Evolutionary conservation across 768 basidiomycete genomes (phyloP), one percentile per base, ranked within the genome.

Genomic region (Leccinum subgranulosum): DNA sequence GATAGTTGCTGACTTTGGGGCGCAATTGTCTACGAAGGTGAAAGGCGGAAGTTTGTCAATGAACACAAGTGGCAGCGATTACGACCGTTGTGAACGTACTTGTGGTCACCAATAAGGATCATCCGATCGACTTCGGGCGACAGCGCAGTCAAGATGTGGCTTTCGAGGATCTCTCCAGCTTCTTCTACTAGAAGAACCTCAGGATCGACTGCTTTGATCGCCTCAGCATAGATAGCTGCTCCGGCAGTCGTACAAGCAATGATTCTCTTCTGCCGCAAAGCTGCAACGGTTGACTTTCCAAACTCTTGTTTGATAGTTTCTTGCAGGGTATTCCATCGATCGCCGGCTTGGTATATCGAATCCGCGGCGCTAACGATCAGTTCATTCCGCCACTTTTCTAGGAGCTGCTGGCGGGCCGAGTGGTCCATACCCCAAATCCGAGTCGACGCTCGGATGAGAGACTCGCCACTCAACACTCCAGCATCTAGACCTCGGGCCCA

Each of bases 171-270:
- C 62, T 88, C 86, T 3, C 87, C 87, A 0, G 87, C 87, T 65
- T 88, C 87, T 63, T 89, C 87, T 1, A 88, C 86, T 0, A 88
- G 70, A 6, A 88, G 69, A 4, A 87, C 75, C 10, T 76, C 69
- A 0, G 85, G 82, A 4, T 69, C 66, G 3, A 74, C 78, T 0
- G 70, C 71, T 15, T 74, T 76, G 23, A 88, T 77, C 10, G 69
- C 73, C 2, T 75, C 66, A 0, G 72, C 69, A 55, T 84, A 81
- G 66, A 82, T 88, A 0, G 87, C 87, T 0, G 87, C 87, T 1
- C 77, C 86, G 0, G 86, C 87, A 0, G 87, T 88, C 0, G 87
- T 88, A 60, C 86, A 87, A 0, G 79, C 87, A 9, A 88, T 83
- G 41, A 88, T 80, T 19, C 81, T 71, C 69, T 84, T 86, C 39